Percentiles rank a stretch among this genome's conserved stretches.
Conservation (phyloP, 2,329 filamentous ascomycete genomes). For the Colletotrichum tofieldiae region DNA sequence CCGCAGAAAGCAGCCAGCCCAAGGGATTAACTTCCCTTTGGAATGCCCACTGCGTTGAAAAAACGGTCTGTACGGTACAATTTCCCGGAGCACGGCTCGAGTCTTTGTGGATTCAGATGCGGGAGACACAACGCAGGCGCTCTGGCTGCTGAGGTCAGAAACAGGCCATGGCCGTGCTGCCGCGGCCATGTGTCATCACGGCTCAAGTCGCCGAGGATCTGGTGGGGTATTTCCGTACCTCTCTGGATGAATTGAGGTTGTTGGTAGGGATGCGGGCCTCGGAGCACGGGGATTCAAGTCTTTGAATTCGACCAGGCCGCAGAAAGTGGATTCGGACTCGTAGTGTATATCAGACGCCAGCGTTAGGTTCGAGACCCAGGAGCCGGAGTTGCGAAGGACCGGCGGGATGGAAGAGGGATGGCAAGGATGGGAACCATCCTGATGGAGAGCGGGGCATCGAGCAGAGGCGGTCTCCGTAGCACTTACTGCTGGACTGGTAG, state of each 20-base stretch:
- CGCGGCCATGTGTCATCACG: constrained; percentile 25
- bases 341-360: constrained; percentile 14
- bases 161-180: constrained; percentile 20
- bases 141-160: constrained; percentile 25
- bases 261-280: background rate
- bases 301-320: constrained; percentile 1
- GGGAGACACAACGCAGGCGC: constrained; percentile 1
- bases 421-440: background rate
- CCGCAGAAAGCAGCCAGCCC: background rate
- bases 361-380: background rate
- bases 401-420: background rate
- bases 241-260: background rate
- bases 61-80: background rate
- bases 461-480: background rate
- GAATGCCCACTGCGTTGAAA: background rate
- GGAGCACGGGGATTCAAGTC: background rate
- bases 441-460: constrained; percentile 1
- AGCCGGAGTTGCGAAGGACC: background rate
- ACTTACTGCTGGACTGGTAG: background rate
- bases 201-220: constrained; percentile 24
- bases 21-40: background rate
- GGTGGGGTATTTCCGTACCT: constrained; percentile 18
- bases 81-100: too few relatives aligned
- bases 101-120: background rate
- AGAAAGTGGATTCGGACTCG: background rate